phyloP scores from a whole-genome alignment of 2,329 filamentous ascomycete genomes.

The Ceratocystis lukuohia region DNA sequence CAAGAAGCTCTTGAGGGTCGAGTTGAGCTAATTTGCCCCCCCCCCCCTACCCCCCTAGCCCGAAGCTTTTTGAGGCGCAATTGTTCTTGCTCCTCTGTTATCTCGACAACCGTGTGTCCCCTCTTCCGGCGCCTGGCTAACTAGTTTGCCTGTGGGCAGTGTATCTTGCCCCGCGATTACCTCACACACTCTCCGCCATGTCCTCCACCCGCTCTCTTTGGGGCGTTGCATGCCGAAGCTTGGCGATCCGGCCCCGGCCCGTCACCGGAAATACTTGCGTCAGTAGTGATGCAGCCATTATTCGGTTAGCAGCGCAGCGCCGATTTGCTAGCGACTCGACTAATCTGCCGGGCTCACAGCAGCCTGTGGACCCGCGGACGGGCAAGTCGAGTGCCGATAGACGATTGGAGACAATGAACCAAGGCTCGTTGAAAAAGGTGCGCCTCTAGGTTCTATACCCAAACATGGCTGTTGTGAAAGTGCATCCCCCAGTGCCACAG shows the following conservation, averaged over 20 bases:
- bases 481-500: no score
- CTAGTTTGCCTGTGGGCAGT: neutral
- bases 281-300: constrained; percentile 22
- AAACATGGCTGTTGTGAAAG: neutral
- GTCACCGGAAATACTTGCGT: constrained; percentile 18
- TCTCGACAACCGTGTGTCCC: neutral
- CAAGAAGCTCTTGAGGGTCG: neutral
- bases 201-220: constrained; percentile 41
- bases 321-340: constrained; percentile 24
- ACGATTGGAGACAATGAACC: constrained; percentile 25
- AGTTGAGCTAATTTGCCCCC: neutral
- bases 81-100: neutral
- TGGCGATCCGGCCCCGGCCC: constrained; percentile 30
- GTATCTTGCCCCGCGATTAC: neutral
- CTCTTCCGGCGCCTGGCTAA: neutral
- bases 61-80: neutral
- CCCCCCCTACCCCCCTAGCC: neutral
- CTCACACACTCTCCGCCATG: constrained; percentile 29
- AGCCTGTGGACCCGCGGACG: constrained; percentile 27
- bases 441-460: neutral
- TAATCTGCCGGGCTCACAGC: constrained; percentile 7
- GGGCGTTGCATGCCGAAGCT: constrained; percentile 30
- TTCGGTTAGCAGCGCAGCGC: constrained; percentile 22
- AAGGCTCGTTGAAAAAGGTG: constrained; percentile 19
- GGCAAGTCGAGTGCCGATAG: constrained; percentile 30